Conservation (phyloP, 176 grass and related monocot species). For the Musa troglodytarum region DNA sequence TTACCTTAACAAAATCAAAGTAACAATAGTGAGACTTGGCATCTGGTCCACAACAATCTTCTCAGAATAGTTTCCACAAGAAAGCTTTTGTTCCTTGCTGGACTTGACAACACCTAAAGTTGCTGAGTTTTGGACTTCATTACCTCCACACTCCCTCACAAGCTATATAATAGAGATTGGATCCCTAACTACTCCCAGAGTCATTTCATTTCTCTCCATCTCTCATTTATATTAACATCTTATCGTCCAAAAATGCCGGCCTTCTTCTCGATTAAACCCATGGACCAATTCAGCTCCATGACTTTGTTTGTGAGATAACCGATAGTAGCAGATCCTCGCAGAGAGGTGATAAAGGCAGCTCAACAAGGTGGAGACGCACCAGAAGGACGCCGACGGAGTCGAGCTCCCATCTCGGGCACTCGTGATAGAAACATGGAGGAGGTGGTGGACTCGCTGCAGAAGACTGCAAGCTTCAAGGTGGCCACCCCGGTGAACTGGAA, state of each 20-base stretch:
- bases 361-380: conserved; percentile 77
- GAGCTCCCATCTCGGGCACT: conserved; percentile 51
- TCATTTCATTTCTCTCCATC: too few relatives aligned
- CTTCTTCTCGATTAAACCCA: neutral
- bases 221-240: too few relatives aligned
- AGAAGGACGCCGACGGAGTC: conserved; percentile 45
- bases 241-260: neutral
- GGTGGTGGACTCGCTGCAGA: conserved; percentile 59
- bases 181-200: too few relatives aligned
- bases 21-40: too few relatives aligned
- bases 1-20: too few relatives aligned
- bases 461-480: conserved; percentile 42
- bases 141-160: too few relatives aligned
- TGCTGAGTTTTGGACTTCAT: too few relatives aligned
- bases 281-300: neutral
- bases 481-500: conserved; percentile 89
- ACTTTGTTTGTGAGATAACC: conserved; percentile 36
- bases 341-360: conserved; percentile 43
- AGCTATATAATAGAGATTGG: too few relatives aligned
- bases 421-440: conserved; percentile 63
- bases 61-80: too few relatives aligned
- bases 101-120: too few relatives aligned
- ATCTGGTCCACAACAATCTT: too few relatives aligned
- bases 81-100: too few relatives aligned
- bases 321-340: conserved; percentile 51